Conservation (phyloP, 495 filamentous ascomycete genomes). For the Daldinia concentrica region DNA sequence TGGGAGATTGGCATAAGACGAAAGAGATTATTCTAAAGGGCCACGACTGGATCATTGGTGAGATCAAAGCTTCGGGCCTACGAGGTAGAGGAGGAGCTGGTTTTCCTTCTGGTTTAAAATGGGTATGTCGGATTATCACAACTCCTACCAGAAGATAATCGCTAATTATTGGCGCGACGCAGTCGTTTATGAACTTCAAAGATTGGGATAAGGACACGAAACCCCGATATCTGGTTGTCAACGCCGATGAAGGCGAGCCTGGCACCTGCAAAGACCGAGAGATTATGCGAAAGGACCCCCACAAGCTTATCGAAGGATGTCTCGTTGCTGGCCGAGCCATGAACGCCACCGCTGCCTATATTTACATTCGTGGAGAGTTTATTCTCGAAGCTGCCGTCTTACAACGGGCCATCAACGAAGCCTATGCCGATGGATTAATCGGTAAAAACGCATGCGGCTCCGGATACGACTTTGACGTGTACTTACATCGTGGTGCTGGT, state of each 20-base stretch:
- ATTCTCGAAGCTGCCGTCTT: slow-evolving; percentile 95
- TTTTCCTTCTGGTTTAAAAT: slow-evolving; percentile 98
- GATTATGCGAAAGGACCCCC: slow-evolving; percentile 99
- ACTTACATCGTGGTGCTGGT: slow-evolving; percentile 94
- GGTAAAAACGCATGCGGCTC: slow-evolving; percentile 97
- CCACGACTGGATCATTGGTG: slow-evolving; percentile 97
- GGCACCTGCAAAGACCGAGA: slow-evolving; percentile 99
- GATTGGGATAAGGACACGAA: slow-evolving; percentile 98
- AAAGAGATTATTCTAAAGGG: slow-evolving; percentile 98
- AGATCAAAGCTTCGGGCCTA: slow-evolving; percentile 95
- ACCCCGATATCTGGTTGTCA: slow-evolving; percentile 95
- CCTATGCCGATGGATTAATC: slow-evolving; percentile 90
- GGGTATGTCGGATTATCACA: slow-evolving; percentile 67
- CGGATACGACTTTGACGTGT: slow-evolving; percentile 98
- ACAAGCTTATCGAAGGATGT: slow-evolving; percentile 98
- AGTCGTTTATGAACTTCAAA: slow-evolving; percentile 99
- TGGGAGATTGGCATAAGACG: slow-evolving; percentile 99
- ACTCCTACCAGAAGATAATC: not conserved
- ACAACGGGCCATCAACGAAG: slow-evolving; percentile 95
- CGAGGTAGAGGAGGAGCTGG: slow-evolving; percentile 96
- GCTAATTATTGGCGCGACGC: slow-evolving; percentile 39
- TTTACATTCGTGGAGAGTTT: slow-evolving; percentile 99
- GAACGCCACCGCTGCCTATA: slow-evolving; percentile 98
- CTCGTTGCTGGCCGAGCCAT: slow-evolving; percentile 95
- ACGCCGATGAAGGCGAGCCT: slow-evolving; percentile 98